phyloP scores from a whole-genome alignment of 225 moss, liverwort and hornwort genomes.

The Polytrichum formosum region DNA sequence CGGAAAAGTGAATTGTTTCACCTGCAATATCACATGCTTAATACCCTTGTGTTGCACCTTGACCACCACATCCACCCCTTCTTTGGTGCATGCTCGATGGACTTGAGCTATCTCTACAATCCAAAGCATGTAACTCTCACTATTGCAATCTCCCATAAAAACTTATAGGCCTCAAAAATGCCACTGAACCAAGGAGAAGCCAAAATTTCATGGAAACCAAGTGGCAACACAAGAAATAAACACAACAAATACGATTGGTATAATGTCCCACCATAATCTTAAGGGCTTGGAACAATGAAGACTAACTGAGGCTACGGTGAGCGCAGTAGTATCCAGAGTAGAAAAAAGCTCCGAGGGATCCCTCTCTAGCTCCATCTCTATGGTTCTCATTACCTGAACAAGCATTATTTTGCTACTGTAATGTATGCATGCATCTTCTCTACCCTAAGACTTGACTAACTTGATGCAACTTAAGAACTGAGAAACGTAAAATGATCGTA shows the following conservation, averaged over 20 bases:
- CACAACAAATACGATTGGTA: neutral
- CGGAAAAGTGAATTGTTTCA: neutral
- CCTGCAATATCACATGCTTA: conserved; percentile 83
- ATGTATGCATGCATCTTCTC: no score
- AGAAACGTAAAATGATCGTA: no score
- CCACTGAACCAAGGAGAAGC: neutral
- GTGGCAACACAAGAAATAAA: neutral
- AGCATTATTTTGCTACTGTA: no score
- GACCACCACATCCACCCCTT: conserved; percentile 79
- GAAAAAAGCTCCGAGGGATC: conserved; percentile 68
- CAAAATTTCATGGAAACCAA: neutral
- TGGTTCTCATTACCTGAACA: conserved; percentile 54
- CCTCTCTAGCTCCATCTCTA: conserved; percentile 76
- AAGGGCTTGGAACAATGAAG: neutral
- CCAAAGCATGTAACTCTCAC: neutral
- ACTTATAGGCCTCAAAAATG: neutral
- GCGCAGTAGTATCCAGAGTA: conserved; percentile 63
- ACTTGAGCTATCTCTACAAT: conserved; percentile 88
- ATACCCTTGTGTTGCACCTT: conserved; percentile 91
- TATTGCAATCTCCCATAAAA: neutral
- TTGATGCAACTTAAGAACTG: no score
- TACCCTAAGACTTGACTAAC: no score
- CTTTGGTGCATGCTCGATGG: conserved; percentile 79
- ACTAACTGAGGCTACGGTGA: conserved; percentile 90
- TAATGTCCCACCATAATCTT: neutral